Evolutionary conservation across 2,329 filamentous ascomycete genomes (phyloP).

Genomic region (Trichocomaceae sp.): DNA sequence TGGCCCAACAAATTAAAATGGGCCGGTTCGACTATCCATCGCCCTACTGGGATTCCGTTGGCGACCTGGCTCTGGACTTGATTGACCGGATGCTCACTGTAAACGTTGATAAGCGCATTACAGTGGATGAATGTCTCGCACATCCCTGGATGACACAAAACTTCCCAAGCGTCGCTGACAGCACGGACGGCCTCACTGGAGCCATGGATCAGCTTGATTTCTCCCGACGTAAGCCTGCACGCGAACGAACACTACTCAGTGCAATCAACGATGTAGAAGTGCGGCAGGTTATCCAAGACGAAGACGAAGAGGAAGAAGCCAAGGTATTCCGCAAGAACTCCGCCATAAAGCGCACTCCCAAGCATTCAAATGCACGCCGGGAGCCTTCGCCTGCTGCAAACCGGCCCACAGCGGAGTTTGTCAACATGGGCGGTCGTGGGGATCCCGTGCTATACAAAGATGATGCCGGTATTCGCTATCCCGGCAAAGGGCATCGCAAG

Average conservation of each 20-base stretch:
- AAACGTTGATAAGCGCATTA: slow-evolving; percentile 73
- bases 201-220: slow-evolving; percentile 78
- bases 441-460: slow-evolving; percentile 67
- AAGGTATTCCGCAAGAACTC: slow-evolving; percentile 72
- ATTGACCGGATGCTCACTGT: slow-evolving; percentile 95
- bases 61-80: slow-evolving; percentile 80
- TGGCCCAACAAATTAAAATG: slow-evolving; percentile 83
- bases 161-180: slow-evolving; percentile 62
- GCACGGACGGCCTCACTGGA: slow-evolving; percentile 86
- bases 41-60: slow-evolving; percentile 88
- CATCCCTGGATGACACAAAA: slow-evolving; percentile 80
- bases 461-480: slow-evolving; percentile 44
- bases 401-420: slow-evolving; percentile 68
- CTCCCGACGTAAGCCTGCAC: slow-evolving; percentile 66
- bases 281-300: slow-evolving; percentile 49
- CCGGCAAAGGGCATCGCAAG: slow-evolving; percentile 4
- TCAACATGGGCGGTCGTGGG: slow-evolving; percentile 76
- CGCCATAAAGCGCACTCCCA: slow-evolving; percentile 41
- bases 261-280: slow-evolving; percentile 69
- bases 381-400: slow-evolving; percentile 63
- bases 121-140: slow-evolving; percentile 80
- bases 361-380: slow-evolving; percentile 24
- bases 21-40: slow-evolving; percentile 91
- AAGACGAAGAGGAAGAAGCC: slow-evolving; percentile 51
- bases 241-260: slow-evolving; percentile 80